Percentiles rank a stretch among this genome's conserved stretches.
Evolutionary conservation across 805 yeast species (phyloP).

Genomic region (Metschnikowia koreensis): DNA sequence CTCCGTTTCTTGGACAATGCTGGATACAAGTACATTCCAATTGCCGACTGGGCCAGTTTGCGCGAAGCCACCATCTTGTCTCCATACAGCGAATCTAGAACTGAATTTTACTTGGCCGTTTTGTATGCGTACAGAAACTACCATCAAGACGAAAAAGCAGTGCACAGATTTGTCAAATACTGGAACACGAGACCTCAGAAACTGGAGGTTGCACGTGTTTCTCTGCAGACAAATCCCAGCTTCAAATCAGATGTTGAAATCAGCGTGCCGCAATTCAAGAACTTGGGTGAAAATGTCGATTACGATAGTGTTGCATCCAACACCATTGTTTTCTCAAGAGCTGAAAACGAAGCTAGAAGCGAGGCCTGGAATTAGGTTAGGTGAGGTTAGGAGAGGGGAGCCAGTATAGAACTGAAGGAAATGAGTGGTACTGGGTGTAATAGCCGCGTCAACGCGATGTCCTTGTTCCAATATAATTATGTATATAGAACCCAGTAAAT

Average conservation of each 20-base stretch:
- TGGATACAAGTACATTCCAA: slow-evolving; percentile 65
- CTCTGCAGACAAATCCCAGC: slow-evolving; percentile 20
- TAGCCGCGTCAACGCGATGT: not conserved
- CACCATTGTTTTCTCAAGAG: slow-evolving; percentile 3
- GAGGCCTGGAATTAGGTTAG: not conserved
- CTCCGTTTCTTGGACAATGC: slow-evolving; percentile 46
- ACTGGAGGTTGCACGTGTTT: slow-evolving; percentile 22
- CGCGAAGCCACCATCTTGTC: slow-evolving; percentile 71
- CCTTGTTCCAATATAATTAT: not conserved
- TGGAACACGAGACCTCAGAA: slow-evolving; percentile 31
- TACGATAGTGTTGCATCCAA: slow-evolving; percentile 18
- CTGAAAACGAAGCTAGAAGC: slow-evolving; percentile 6
- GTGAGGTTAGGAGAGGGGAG: no score
- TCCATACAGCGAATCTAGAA: slow-evolving; percentile 40
- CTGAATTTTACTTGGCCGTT: slow-evolving; percentile 16
- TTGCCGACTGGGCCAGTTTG: slow-evolving; percentile 82
- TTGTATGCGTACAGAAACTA: slow-evolving; percentile 30
- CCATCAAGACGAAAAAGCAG: slow-evolving; percentile 37
- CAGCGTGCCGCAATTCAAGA: slow-evolving; percentile 23
- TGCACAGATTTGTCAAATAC: slow-evolving; percentile 27
- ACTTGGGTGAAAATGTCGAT: slow-evolving; percentile 29
- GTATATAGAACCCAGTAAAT: not conserved
- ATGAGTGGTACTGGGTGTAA: not conserved
- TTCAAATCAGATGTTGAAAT: slow-evolving; percentile 20
- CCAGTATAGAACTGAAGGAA: not conserved